Evolutionary conservation across 441 rosid species (phyloP).

Genomic region (Melastoma candidum): DNA sequence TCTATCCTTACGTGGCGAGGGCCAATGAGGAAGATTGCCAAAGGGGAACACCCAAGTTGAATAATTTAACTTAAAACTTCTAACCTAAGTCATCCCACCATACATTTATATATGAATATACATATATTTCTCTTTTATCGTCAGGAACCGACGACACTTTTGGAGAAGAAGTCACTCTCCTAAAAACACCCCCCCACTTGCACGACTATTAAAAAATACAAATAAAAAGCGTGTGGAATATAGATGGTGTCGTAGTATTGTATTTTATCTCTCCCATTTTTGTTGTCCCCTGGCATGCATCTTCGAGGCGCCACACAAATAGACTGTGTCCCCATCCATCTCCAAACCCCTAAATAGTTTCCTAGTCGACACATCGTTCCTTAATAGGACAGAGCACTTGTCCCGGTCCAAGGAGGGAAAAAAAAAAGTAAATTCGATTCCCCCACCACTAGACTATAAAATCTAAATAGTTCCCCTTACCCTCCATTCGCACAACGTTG

Average conservation of each 20-base stretch:
- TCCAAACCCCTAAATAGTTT: background rate
- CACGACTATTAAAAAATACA: too few relatives aligned
- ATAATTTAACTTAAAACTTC: background rate
- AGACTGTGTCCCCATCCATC: background rate
- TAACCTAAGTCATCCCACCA: background rate
- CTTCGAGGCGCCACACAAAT: constrained; percentile 11
- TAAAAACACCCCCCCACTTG: too few relatives aligned
- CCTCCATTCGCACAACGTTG: too few relatives aligned
- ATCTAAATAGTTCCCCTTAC: too few relatives aligned
- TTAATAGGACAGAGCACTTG: background rate
- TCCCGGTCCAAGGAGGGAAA: background rate
- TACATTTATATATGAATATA: too few relatives aligned
- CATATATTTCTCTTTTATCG: too few relatives aligned
- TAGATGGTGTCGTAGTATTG: background rate
- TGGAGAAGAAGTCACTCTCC: too few relatives aligned
- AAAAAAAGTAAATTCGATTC: background rate
- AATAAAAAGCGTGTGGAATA: background rate
- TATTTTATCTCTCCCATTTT: background rate
- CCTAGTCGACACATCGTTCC: background rate
- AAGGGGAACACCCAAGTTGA: background rate
- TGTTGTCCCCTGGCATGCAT: constrained; percentile 1
- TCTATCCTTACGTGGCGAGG: background rate
- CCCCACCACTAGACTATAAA: background rate
- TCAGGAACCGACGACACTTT: too few relatives aligned
- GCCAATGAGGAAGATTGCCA: background rate